phyloP scores from a whole-genome alignment of 257 asterid species.

The Fraxinus excelsior region DNA sequence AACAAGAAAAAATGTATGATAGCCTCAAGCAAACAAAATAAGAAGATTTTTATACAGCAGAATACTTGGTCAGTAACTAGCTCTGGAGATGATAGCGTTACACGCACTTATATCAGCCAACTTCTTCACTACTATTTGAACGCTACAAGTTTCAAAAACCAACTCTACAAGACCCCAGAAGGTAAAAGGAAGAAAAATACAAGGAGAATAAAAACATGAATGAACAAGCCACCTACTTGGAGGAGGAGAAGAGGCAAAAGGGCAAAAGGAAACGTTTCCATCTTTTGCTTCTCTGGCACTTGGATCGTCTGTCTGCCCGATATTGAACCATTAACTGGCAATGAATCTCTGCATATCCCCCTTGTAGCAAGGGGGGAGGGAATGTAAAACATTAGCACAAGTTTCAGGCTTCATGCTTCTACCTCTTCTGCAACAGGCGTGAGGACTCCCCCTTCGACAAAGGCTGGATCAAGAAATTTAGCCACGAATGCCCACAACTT shows the following conservation, averaged over 20 bases:
- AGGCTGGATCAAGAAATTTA: conserved; percentile 52
- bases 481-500: too few relatives aligned
- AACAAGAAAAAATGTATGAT: conserved; percentile 17
- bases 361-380: not conserved
- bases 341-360: conserved; percentile 28
- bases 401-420: conserved; percentile 44
- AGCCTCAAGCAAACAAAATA: conserved; percentile 40
- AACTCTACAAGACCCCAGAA: conserved; percentile 52
- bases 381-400: conserved; percentile 14
- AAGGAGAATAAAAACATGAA: conserved; percentile 60
- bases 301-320: conserved; percentile 8
- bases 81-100: not conserved
- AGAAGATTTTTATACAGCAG: conserved; percentile 42
- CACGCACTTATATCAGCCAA: conserved; percentile 40
- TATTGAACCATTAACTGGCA: not conserved
- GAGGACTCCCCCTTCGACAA: conserved; percentile 71
- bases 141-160: conserved; percentile 43
- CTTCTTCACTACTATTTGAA: conserved; percentile 49
- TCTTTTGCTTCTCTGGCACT: conserved; percentile 19
- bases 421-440: conserved; percentile 78
- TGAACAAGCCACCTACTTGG: conserved; percentile 48
- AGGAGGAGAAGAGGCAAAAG: conserved; percentile 40
- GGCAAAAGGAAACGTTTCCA: conserved; percentile 38
- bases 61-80: conserved; percentile 35
- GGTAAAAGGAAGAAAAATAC: conserved; percentile 37